A percentile compares a stretch with the other conserved stretches of the same genome.
phyloP scores from a whole-genome alignment of 108 stramenopile species.

The Stephanodiscus minutulus region DNA sequence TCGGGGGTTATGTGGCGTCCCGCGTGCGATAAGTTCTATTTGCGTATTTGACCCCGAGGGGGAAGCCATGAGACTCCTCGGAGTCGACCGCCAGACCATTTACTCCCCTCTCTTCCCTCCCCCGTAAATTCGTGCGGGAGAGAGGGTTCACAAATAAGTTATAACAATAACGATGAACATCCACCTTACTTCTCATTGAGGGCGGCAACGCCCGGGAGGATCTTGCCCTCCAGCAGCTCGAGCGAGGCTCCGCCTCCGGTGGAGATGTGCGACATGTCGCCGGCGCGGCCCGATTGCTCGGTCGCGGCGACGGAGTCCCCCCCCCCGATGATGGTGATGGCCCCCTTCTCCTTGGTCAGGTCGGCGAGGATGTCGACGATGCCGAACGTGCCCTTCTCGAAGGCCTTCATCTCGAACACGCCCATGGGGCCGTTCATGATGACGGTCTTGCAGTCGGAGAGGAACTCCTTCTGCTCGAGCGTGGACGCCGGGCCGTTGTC shows the following conservation, averaged over 20 bases:
- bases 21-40: no score
- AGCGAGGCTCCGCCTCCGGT: conserved; percentile 98
- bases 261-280: conserved; percentile 98
- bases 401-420: conserved; percentile 98
- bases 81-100: no score
- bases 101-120: no score
- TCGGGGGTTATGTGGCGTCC: not conserved
- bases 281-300: conserved; percentile 90
- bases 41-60: no score
- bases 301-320: conserved; percentile 99
- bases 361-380: conserved; percentile 96
- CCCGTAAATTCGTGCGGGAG: no score
- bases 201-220: conserved; percentile 97
- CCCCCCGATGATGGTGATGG: conserved; percentile 98
- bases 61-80: no score
- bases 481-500: conserved; percentile 96
- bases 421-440: conserved; percentile 99
- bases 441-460: conserved; percentile 92
- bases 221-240: conserved; percentile 98
- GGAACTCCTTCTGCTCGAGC: conserved; percentile 84
- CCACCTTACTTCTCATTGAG: conserved; percentile 76
- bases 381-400: conserved; percentile 92
- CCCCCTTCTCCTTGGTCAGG: conserved; percentile 89
- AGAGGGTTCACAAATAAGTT: no score
- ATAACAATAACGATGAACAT: no score